phyloP scores from a whole-genome alignment of 2,329 filamentous ascomycete genomes.

The Arthrinium puccinioides region DNA sequence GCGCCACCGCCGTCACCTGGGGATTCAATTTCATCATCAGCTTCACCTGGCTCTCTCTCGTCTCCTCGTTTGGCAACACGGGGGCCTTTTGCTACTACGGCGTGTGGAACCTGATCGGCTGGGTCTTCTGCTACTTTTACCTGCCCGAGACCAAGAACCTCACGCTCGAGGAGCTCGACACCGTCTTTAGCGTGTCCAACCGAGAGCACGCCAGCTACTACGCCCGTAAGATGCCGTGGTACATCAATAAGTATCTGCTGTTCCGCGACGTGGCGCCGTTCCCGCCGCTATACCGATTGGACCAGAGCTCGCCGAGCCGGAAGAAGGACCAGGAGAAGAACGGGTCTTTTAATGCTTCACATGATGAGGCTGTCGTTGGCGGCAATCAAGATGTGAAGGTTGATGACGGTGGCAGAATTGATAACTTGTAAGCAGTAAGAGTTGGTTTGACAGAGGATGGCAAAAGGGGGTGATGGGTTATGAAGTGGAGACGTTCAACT shows the following conservation, averaged over 20 bases:
- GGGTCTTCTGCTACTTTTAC: conserved; percentile 29
- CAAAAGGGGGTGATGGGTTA: too few species aligned
- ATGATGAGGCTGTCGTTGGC: too few species aligned
- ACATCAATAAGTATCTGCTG: conserved; percentile 6
- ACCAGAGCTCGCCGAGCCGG: neutral
- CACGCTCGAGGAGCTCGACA: conserved; percentile 30
- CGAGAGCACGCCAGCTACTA: conserved; percentile 7
- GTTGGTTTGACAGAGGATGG: too few species aligned
- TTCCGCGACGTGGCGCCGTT: conserved; percentile 3
- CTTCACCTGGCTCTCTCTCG: conserved; percentile 36
- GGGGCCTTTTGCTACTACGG: conserved; percentile 40
- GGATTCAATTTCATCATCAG: conserved; percentile 12
- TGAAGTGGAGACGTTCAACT: too few species aligned
- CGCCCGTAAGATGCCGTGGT: conserved; percentile 7
- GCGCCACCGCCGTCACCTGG: conserved; percentile 2
- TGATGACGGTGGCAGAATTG: too few species aligned
- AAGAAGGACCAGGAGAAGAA: neutral
- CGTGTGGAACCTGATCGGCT: conserved; percentile 36
- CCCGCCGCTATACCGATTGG: conserved; percentile 7
- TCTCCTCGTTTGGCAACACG: conserved; percentile 29
- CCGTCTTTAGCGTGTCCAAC: conserved; percentile 13
- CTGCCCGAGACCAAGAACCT: conserved; percentile 28
- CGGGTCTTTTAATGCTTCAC: too few species aligned
- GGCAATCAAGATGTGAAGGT: too few species aligned
- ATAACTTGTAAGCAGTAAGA: too few species aligned